phyloP scores from a whole-genome alignment of 2,329 filamentous ascomycete species.

The Periconia sp. region DNA sequence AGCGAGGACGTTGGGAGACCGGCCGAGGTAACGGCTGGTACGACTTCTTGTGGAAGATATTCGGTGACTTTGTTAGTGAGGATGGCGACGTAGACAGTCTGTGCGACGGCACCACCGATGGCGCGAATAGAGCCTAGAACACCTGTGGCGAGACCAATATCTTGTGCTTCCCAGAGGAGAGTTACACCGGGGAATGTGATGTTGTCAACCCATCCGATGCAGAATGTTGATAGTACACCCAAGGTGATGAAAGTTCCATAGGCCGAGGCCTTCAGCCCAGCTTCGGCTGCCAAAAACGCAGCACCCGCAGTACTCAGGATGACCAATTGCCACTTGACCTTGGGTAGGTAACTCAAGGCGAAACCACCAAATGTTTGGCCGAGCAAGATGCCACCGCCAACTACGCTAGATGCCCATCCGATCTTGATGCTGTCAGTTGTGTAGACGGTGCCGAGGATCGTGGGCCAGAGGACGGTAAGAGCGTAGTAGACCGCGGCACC shows the following conservation, averaged over 20 bases:
- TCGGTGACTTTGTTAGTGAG: slow-evolving; percentile 33
- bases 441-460: slow-evolving; percentile 34
- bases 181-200: slow-evolving; percentile 32
- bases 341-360: slow-evolving; percentile 34
- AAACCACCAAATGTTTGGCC: slow-evolving; percentile 39
- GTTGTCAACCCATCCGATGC: slow-evolving; percentile 40
- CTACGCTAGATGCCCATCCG: slow-evolving; percentile 38
- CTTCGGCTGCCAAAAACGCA: slow-evolving; percentile 32
- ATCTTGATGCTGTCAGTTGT: slow-evolving; percentile 33
- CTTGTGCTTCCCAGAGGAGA: slow-evolving; percentile 39
- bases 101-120: slow-evolving; percentile 25
- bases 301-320: slow-evolving; percentile 29
- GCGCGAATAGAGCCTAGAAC: slow-evolving; percentile 38
- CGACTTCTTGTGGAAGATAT: slow-evolving; percentile 34
- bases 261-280: slow-evolving; percentile 4
- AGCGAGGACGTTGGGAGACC: slow-evolving; percentile 31
- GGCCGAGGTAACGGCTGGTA: slow-evolving; percentile 28
- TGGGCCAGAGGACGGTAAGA: slow-evolving; percentile 40
- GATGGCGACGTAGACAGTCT: slow-evolving; percentile 39
- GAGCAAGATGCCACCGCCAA: slow-evolving; percentile 40
- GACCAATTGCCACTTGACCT: slow-evolving; percentile 40
- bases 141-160: slow-evolving; percentile 39
- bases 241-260: slow-evolving; percentile 14
- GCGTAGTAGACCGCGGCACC: slow-evolving; percentile 42
- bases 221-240: slow-evolving; percentile 11